Evolutionary conservation across 768 basidiomycete species (phyloP).

Genomic region (Favolaschia claudopus): DNA sequence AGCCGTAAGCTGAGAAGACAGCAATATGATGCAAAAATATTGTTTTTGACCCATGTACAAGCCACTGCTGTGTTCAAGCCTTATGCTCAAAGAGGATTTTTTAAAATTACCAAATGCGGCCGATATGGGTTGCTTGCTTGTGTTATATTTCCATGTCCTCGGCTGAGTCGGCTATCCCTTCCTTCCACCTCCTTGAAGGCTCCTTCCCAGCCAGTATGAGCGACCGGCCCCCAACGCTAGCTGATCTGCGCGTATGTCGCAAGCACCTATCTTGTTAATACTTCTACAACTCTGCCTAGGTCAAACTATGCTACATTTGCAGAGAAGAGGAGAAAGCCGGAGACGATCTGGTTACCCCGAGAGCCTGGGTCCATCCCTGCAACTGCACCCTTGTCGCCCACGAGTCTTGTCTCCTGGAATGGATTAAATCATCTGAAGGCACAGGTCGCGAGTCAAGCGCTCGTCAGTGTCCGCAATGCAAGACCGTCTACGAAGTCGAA

Average conservation of each 20-base stretch:
- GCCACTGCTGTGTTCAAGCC: too few species aligned
- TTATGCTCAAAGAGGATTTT: too few species aligned
- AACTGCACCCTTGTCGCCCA: constrained; percentile 83
- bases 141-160: too few species aligned
- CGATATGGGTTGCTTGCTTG: too few species aligned
- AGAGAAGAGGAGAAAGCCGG: constrained; percentile 55
- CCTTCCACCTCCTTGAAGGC: neutral
- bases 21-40: too few species aligned
- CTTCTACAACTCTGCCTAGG: constrained; percentile 35
- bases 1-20: too few species aligned
- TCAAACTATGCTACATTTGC: constrained; percentile 85
- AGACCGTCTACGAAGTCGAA: constrained; percentile 68
- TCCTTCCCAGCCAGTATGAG: neutral
- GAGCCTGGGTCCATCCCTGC: constrained; percentile 82
- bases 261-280: neutral
- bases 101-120: too few species aligned
- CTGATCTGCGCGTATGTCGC: constrained; percentile 21
- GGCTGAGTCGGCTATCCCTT: neutral
- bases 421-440: constrained; percentile 78
- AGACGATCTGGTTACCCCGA: constrained; percentile 45
- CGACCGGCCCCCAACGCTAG: constrained; percentile 23
- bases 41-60: too few species aligned
- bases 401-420: constrained; percentile 78
- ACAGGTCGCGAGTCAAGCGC: constrained; percentile 67
- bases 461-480: constrained; percentile 83